These are phyloP conservation scores for Pleurotus tuber-regium DNA, from an alignment of 768 basidiomycete genomes.

Conservation along the genomic window DNA sequence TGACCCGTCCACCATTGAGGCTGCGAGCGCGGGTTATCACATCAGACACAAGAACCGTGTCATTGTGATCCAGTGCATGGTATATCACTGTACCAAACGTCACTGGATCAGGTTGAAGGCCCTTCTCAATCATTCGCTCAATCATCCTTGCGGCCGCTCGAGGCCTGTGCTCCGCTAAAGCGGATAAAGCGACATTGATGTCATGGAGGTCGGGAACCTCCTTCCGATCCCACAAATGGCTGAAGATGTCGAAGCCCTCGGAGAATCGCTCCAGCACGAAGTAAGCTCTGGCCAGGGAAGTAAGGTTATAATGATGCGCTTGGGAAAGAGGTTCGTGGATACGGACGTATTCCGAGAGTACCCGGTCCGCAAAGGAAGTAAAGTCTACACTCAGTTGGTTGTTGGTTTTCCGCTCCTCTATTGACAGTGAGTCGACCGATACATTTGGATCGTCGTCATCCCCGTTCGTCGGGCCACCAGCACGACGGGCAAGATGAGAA, in stretches of 20 bases:
- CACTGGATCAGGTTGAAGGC: constrained; percentile 49
- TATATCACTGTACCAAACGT: constrained; percentile 65
- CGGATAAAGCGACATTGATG: constrained; percentile 59
- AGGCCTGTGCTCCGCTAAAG: constrained; percentile 49
- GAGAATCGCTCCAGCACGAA: constrained; percentile 50
- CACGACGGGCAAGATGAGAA: constrained; percentile 23
- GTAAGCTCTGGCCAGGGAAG: constrained; percentile 59
- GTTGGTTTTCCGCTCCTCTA: constrained; percentile 4
- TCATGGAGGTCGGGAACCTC: constrained; percentile 63
- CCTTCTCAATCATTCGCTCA: constrained; percentile 45
- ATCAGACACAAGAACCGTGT: constrained; percentile 39
- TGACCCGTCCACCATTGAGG: constrained; percentile 33
- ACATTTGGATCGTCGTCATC: background rate
- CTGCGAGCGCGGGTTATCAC: constrained; percentile 40
- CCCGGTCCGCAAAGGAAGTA: constrained; percentile 38
- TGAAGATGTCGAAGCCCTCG: constrained; percentile 47
- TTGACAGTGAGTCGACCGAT: background rate
- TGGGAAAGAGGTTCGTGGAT: constrained; percentile 43
- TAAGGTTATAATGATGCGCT: constrained; percentile 51
- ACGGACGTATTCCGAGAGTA: constrained; percentile 42
- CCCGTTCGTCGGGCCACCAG: constrained; percentile 15
- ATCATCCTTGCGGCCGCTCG: constrained; percentile 44
- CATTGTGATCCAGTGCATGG: constrained; percentile 44
- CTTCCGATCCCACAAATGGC: constrained; percentile 40
- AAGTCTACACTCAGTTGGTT: constrained; percentile 12